These are phyloP conservation scores for Medicago truncatula DNA, from an alignment of 306 rosid genomes.

Conservation along the genomic window DNA sequence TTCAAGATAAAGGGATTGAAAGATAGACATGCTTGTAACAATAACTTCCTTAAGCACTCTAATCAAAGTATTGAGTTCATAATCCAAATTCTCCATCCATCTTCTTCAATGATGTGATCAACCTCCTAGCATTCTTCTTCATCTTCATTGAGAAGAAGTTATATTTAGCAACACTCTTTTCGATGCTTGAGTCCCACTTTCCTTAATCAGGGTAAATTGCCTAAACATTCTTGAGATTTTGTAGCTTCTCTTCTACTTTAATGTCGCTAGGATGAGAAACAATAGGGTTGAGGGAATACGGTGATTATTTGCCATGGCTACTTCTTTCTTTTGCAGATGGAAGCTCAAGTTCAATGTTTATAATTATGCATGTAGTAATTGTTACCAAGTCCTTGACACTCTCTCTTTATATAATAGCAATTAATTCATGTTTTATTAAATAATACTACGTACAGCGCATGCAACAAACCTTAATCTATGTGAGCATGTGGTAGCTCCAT, in stretches of 20 bases:
- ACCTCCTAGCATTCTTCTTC: conserved; percentile 58
- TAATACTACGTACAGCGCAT: not conserved
- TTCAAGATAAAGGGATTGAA: conserved; percentile 53
- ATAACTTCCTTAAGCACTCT: conserved; percentile 48
- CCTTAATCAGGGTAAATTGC: conserved; percentile 54
- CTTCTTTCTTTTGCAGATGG: not conserved
- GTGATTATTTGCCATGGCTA: not conserved
- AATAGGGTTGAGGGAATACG: too few relatives aligned
- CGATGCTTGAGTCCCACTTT: conserved; percentile 52
- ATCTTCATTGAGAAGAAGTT: conserved; percentile 43
- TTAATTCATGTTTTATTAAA: conserved; percentile 13
- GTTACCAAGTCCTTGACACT: conserved; percentile 16
- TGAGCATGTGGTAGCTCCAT: conserved; percentile 52
- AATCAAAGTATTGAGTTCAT: conserved; percentile 36
- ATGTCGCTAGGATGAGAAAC: too few relatives aligned
- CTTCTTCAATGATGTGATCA: conserved; percentile 47
- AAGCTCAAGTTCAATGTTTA: not conserved
- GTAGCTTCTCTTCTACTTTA: too few relatives aligned
- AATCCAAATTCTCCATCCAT: conserved; percentile 27
- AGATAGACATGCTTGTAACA: conserved; percentile 43
- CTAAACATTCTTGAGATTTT: too few relatives aligned
- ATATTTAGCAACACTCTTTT: conserved; percentile 24
- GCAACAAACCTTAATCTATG: not conserved
- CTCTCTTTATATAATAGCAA: conserved; percentile 40
- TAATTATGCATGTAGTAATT: not conserved